Evolutionary conservation across 2,329 filamentous ascomycete species (phyloP).

Genomic region (Corniculantispora saksenae): DNA sequence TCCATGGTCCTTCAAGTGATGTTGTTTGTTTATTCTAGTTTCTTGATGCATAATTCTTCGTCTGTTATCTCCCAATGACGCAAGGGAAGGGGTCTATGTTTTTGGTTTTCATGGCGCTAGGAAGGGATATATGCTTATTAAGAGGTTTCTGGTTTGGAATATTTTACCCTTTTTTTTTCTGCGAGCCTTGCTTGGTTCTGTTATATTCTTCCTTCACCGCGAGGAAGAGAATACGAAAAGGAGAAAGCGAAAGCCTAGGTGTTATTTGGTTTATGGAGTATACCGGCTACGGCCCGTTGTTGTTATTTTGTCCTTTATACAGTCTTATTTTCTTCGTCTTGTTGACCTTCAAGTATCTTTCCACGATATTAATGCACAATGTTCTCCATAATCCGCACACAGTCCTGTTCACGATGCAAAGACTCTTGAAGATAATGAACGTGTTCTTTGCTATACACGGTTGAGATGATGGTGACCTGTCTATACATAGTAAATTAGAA

Average conservation of each 20-base stretch:
- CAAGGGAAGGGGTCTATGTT: neutral
- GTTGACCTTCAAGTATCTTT: neutral
- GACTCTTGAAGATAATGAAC: neutral
- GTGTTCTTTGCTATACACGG: neutral
- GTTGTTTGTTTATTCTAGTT: too few relatives aligned
- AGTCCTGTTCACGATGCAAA: too few relatives aligned
- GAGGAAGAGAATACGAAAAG: neutral
- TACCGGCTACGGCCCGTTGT: neutral
- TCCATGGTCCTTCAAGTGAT: neutral
- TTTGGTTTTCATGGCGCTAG: neutral
- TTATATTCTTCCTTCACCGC: neutral
- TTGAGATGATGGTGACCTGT: neutral
- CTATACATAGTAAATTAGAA: constrained; percentile 4
- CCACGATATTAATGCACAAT: neutral
- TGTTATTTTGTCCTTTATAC: neutral
- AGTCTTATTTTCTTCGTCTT: neutral
- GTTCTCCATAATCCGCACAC: too few relatives aligned
- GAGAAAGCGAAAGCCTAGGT: neutral
- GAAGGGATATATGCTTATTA: neutral
- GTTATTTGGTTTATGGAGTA: constrained; percentile 1
- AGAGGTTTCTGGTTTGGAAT: neutral
- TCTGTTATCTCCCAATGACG: neutral
- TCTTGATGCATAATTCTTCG: neutral
- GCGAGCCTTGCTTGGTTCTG: neutral
- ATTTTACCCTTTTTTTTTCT: too few relatives aligned